Conservation (phyloP, 257 asterid species). For the Plectranthus barbatus region DNA sequence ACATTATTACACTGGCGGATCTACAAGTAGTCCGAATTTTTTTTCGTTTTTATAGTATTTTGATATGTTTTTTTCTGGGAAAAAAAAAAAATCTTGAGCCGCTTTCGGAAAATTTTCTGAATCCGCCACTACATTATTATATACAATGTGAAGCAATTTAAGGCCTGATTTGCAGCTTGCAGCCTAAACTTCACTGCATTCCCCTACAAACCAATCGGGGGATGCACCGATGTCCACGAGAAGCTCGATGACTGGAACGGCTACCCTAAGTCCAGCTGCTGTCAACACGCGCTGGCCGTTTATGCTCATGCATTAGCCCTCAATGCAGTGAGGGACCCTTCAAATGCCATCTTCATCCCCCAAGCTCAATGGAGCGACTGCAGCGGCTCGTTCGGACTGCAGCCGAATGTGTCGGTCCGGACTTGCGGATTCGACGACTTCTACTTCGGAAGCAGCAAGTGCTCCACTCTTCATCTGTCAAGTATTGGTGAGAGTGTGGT, state of each 20-base stretch:
- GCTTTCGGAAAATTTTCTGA: no score
- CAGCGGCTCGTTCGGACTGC: conserved; percentile 20
- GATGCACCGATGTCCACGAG: conserved; percentile 27
- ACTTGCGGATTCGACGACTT: conserved; percentile 40
- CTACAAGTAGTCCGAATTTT: no score
- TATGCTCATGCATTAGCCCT: conserved; percentile 42
- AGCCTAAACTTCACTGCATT: conserved; percentile 21
- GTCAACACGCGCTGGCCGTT: conserved; percentile 37
- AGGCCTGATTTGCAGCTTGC: neutral
- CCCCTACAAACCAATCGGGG: conserved; percentile 54
- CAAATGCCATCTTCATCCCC: conserved; percentile 27
- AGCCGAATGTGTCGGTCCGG: conserved; percentile 35
- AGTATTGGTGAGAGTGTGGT: conserved; percentile 7
- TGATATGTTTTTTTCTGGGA: no score
- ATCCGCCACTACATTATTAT: no score
- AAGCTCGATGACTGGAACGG: neutral
- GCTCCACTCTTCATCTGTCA: conserved; percentile 25
- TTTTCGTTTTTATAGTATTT: no score
- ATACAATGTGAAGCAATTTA: no score
- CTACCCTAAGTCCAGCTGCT: conserved; percentile 28
- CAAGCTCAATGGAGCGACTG: conserved; percentile 36
- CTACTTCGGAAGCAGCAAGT: conserved; percentile 23
- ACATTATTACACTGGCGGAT: no score
- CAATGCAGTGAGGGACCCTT: conserved; percentile 14
- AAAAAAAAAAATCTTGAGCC: no score